Evolutionary conservation across 805 yeast species (phyloP), one percentile per base, ranked within the genome.

Genomic region (Blastobotrys parvus): DNA sequence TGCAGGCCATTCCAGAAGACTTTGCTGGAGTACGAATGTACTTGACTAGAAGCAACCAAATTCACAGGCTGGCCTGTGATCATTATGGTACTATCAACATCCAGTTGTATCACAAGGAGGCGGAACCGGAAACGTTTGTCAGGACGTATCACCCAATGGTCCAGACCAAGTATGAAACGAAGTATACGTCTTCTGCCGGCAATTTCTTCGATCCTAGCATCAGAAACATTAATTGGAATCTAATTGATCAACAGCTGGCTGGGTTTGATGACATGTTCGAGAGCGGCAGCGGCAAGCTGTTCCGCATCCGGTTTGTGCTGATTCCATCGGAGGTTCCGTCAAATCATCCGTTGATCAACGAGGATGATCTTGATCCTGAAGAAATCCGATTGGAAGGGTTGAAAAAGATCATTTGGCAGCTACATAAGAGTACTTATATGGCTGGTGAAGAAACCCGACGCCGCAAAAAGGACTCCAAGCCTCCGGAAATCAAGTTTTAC

Each of bases 321-420:
- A 65, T 89, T 41, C 96, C 97, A 0, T 66, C 86, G 0, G 82
- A 75, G n/a, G 69, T 80, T 16, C 81, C 0, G 71, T 17, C 25
- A 21, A 17, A 17, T 13, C 21, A 29, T 20, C 37, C 35, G 18
- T 8, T 39, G 6, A 13, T 15, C 4, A 34, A 15, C 17, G 31
- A 50, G 63, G 23, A 62, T 72, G 95, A 86, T 52, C 65, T 89
- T 40, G 74, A 78, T 0, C 78, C 82, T 2, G 98, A 90, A 57
- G 97, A 90, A 61, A 74, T 83, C n/a, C 66, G 95, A 44, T 72
- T 90, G n/a, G 97, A 90, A 59, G 98, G 97, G 0, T 65, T 90
- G 17, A 68, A 90, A 36, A 77, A 78, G 37, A 63, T 85, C 25
- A 42, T 63, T 47, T 80, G 81, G 1, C 62, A 75, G 22, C 73